Evolutionary conservation across 306 rosid species (phyloP).

Genomic region (Prunus mume): DNA sequence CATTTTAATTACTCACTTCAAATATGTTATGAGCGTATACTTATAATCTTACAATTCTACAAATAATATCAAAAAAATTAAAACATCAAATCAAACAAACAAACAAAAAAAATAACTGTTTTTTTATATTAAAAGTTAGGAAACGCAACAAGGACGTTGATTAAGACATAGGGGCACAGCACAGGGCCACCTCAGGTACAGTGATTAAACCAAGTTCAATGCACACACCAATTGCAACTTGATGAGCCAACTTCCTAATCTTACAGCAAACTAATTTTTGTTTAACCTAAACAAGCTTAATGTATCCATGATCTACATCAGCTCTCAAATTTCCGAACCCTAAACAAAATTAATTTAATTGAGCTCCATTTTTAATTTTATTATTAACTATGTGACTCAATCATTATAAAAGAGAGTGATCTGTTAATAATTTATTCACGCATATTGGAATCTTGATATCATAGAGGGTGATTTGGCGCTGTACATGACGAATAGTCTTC

Average conservation of each 20-base stretch:
- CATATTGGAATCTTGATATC: background rate
- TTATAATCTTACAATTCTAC: too few species aligned
- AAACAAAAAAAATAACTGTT: too few species aligned
- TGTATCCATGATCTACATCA: background rate
- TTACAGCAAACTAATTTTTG: background rate
- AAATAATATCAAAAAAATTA: background rate
- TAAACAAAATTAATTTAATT: background rate
- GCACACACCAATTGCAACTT: background rate
- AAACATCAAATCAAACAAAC: background rate
- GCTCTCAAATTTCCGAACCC: background rate
- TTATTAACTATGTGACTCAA: background rate
- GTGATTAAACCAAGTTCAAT: background rate
- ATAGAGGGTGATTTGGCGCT: background rate
- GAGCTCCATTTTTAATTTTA: background rate
- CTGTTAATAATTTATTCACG: background rate
- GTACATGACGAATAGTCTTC: background rate
- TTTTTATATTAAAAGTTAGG: background rate
- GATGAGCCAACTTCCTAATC: background rate
- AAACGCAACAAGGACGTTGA: background rate
- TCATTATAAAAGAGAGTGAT: background rate
- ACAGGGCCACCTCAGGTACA: background rate
- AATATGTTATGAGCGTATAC: too few species aligned
- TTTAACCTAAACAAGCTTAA: background rate
- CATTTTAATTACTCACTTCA: too few species aligned
- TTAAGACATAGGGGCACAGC: background rate